These are phyloP conservation scores for Dictyostelium firmibasis DNA, from an alignment of 78 protist genomes.

Conservation along the genomic window DNA sequence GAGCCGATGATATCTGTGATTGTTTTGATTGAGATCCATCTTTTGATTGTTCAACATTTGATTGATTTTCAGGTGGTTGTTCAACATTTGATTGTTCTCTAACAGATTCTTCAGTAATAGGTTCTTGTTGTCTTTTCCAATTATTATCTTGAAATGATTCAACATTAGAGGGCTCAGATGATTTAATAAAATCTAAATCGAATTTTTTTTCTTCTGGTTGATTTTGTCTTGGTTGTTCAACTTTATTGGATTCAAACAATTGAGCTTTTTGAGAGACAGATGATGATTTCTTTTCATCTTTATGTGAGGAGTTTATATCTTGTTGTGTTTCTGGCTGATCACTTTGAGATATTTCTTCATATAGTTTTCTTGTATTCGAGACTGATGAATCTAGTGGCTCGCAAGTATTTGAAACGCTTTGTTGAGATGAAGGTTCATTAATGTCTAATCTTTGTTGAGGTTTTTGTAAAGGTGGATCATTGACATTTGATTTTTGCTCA, in stretches of 20 bases:
- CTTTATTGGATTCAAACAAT: not conserved
- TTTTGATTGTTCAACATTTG: not conserved
- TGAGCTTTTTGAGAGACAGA: not conserved
- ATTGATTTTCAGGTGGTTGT: not conserved
- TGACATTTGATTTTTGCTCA: too few species aligned
- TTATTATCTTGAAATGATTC: not conserved
- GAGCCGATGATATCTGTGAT: too few species aligned
- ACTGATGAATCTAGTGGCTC: not conserved
- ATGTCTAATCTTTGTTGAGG: too few species aligned
- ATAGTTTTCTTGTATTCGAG: not conserved
- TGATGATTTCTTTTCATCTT: not conserved
- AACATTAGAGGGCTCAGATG: not conserved
- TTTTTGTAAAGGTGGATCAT: too few species aligned
- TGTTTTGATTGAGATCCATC: not conserved
- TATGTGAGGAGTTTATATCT: not conserved
- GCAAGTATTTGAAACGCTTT: too few species aligned
- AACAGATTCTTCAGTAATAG: not conserved
- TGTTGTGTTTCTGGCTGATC: not conserved
- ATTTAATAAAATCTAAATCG: not conserved
- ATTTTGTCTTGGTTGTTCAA: not conserved
- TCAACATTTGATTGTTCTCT: not conserved
- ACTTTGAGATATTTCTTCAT: not conserved
- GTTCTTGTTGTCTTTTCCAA: not conserved
- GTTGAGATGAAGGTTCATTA: not conserved
- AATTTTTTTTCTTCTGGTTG: not conserved